Base-by-base conservation (phyloP, 805 yeast genomes). In the Starmera amethionina region DNA sequence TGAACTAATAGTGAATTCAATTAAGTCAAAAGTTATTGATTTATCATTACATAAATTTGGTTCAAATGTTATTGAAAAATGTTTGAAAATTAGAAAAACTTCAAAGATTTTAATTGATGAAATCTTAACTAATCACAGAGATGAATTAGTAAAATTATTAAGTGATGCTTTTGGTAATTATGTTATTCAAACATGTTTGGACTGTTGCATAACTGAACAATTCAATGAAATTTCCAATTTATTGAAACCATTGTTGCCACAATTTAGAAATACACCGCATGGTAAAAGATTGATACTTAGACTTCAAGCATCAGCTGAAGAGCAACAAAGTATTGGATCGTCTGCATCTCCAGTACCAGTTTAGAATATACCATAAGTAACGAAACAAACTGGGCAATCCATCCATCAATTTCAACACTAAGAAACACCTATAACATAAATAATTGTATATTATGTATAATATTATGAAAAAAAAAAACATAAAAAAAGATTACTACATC, bases 111-210 rank as follows among this genome's bases (percentile, higher is more conserved):
- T 85, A 46, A 67, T 77, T 33, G 59, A 65, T 41, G 81, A 77
- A 44, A 59, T 84, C 25, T 44, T 68, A 36, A 51, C 55, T 25
- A 55, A 60, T 16, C 62, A 58, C 25, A 22, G 27, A 22, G 40
- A 52, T 11, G 63, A 59, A 31, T 51, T 65, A 27, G 48, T 62
- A 56, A 71, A 72, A 41, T 68, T 90, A 42, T 70, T 90, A 50
- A 83, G 87, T 47, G 97, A 93, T 60, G 88, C 94, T 33, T 93
- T 75, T 54, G 98, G 97, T 9, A 93, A 90, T 59, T 89, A 93
- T 54, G 98, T 93, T 34, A 70, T 93, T 39, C 98, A 90, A 63
- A 90, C 98, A 0, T 83, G 93, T 36, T 66, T 89, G 47, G 96
- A 89, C 52, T 65, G 67, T 37, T 58, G 70, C 12, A 57, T 58